Evolutionary conservation across 78 protist genomes (phyloP).

Genomic region (Diacronema lutheri): DNA sequence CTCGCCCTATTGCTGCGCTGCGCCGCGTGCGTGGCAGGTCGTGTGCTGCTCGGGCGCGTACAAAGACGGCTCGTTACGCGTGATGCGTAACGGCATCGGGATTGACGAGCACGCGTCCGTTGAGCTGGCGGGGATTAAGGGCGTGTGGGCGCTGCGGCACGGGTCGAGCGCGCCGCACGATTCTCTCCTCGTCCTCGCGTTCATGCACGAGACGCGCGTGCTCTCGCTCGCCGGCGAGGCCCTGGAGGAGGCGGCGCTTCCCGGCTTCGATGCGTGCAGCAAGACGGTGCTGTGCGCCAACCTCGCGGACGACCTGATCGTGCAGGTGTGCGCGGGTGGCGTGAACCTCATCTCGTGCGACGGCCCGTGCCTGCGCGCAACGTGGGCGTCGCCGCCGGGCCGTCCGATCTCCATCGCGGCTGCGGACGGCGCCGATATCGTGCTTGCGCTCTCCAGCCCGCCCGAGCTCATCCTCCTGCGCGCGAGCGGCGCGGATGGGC

Average conservation of each 20-base stretch:
- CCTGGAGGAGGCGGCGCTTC: conserved; percentile 61
- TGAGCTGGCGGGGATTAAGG: conserved; percentile 79
- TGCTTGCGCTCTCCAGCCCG: not conserved
- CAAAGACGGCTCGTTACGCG: conserved; percentile 81
- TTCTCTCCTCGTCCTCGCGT: conserved; percentile 61
- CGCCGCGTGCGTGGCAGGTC: conserved; percentile 66
- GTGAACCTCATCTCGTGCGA: not conserved
- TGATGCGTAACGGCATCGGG: conserved; percentile 88
- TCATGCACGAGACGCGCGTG: conserved; percentile 70
- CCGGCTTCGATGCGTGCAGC: conserved; percentile 50
- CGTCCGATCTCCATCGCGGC: not conserved
- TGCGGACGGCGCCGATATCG: not conserved
- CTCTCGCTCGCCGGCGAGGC: conserved; percentile 71
- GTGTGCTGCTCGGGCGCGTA: conserved; percentile 83
- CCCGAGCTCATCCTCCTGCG: not conserved
- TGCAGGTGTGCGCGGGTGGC: not conserved
- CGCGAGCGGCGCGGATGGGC: too few species aligned
- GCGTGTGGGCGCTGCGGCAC: conserved; percentile 61
- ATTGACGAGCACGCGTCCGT: conserved; percentile 79
- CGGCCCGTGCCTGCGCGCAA: too few species aligned
- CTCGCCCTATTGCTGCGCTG: not conserved
- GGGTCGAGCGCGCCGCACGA: not conserved
- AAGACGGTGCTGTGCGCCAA: conserved; percentile 69
- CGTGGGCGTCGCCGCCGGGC: not conserved
- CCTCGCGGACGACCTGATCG: not conserved